Percentiles rank a stretch among this genome's conserved stretches.
Evolutionary conservation across 768 basidiomycete species (phyloP).

Genomic region (Hemileccinum impolitum): DNA sequence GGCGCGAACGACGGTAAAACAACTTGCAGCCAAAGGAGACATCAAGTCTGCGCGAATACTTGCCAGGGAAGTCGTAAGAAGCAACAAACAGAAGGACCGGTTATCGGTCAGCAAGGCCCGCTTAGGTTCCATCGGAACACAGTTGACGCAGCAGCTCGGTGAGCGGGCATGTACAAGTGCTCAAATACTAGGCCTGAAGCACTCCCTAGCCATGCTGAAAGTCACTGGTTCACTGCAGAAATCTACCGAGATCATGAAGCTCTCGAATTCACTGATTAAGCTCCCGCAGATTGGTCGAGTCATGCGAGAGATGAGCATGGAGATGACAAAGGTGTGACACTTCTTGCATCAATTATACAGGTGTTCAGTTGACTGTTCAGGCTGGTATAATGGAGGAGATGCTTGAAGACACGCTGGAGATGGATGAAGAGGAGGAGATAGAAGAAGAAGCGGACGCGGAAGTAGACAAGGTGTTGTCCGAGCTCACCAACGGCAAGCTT

Average conservation of each 20-base stretch:
- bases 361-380: constrained; percentile 38
- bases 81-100: constrained; percentile 90
- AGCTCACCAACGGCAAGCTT: constrained; percentile 94
- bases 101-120: constrained; percentile 91
- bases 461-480: constrained; percentile 94
- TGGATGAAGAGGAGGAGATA: constrained; percentile 92
- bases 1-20: constrained; percentile 76
- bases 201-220: constrained; percentile 79
- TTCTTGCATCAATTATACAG: not conserved
- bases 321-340: constrained; percentile 89
- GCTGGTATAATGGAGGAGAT: constrained; percentile 98
- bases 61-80: constrained; percentile 91
- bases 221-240: constrained; percentile 98
- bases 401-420: constrained; percentile 88
- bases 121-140: constrained; percentile 84
- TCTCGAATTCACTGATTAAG: constrained; percentile 89
- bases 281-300: constrained; percentile 88
- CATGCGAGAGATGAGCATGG: constrained; percentile 99
- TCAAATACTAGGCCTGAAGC: not conserved
- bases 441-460: constrained; percentile 97
- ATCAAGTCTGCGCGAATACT: constrained; percentile 89
- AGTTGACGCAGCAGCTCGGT: constrained; percentile 92
- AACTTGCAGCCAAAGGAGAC: constrained; percentile 88
- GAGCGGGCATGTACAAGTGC: constrained; percentile 26
- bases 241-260: constrained; percentile 98